These are phyloP conservation scores for Klebsormidium nitens DNA, from an alignment of 139 green algal species.

Conservation along the genomic window DNA sequence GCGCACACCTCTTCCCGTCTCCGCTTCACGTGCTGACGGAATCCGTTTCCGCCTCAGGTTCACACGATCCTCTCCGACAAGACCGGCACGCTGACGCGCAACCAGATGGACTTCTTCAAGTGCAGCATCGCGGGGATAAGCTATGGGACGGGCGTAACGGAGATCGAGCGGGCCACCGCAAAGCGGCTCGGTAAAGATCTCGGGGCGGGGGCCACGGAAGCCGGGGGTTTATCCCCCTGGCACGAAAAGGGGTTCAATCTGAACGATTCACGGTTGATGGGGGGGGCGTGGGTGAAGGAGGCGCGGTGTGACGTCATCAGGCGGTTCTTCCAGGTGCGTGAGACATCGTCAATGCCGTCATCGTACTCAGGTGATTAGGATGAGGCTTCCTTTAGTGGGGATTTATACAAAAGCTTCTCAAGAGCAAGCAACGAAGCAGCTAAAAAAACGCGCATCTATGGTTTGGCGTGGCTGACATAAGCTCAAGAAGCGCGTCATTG, in stretches of 20 bases:
- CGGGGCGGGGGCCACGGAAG: background rate
- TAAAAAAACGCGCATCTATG: too few relatives aligned
- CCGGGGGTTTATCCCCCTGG: background rate
- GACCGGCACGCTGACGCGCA: conserved; percentile 72
- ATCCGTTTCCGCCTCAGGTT: conserved; percentile 52
- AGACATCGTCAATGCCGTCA: too few relatives aligned
- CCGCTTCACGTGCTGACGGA: too few relatives aligned
- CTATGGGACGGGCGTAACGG: conserved; percentile 79
- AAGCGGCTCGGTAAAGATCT: conserved; percentile 10
- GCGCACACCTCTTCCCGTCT: too few relatives aligned
- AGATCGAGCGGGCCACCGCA: conserved; percentile 62
- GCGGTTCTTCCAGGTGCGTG: conserved; percentile 20
- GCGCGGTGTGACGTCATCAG: conserved; percentile 7
- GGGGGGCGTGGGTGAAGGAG: conserved; percentile 50
- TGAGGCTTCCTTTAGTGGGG: too few relatives aligned
- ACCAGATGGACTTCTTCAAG: conserved; percentile 86
- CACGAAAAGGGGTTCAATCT: conserved; percentile 62
- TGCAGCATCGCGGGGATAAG: conserved; percentile 71
- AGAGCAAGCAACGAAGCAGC: too few relatives aligned
- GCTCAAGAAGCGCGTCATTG: too few relatives aligned
- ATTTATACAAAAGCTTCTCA: too few relatives aligned
- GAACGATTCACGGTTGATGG: conserved; percentile 49
- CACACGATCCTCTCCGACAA: conserved; percentile 94
- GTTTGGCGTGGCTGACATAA: too few relatives aligned
- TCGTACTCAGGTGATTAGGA: too few relatives aligned